Base-by-base conservation (phyloP, 2,329 filamentous ascomycete species). In the Arachnomyces sp. region DNA sequence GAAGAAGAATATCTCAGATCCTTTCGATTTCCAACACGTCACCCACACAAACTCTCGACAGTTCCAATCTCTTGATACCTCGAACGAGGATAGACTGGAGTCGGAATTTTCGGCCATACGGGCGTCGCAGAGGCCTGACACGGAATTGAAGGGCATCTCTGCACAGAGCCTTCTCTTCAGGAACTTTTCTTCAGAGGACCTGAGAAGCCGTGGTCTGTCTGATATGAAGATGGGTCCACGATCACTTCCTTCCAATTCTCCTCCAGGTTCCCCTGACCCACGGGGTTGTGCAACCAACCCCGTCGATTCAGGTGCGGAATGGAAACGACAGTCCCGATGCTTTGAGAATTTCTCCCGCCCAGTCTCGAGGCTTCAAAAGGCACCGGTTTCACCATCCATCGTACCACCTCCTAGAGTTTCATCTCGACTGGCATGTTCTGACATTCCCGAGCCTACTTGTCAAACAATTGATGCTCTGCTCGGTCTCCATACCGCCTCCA, bases 11-110 rank as follows among this genome's bases (percentile, higher is more conserved):
- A 81, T 81, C 38, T 82, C 78, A 0, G 70, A 71, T 42, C 78
- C 78, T 1, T 82, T 78, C 56, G 74, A 78, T 50, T 82, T 82
- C 52, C 75, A 80, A 46, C 78, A 81, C 51, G 58, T 82, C 38
- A 75, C 75, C 28, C 77, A 81, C 52, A 77, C 76, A 18, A 70
- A 71, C 41, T 69, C 72, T 16, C 59, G 70, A 16, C 72, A 80
- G 41, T 68, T 78, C 41, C 66, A 72, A 25, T 63, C 63, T 3
- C 58, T 80, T 14, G 69, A 75, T 30, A 68, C 66, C 28, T 63
- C 71, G 9, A 67, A 70, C 39, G 66, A 73, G 40, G 63, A 68
- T 42, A 69, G 76, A 21, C 60, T 78, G 14, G 68, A 69, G 18
- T 68, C 67, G 5, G 71, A 74, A 46, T 75, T 77, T 54, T 72